A percentile compares a stretch with the other conserved stretches of the same genome.
phyloP scores from a whole-genome alignment of 1,284 basidiomycete species.

The Marasmius oreades region DNA sequence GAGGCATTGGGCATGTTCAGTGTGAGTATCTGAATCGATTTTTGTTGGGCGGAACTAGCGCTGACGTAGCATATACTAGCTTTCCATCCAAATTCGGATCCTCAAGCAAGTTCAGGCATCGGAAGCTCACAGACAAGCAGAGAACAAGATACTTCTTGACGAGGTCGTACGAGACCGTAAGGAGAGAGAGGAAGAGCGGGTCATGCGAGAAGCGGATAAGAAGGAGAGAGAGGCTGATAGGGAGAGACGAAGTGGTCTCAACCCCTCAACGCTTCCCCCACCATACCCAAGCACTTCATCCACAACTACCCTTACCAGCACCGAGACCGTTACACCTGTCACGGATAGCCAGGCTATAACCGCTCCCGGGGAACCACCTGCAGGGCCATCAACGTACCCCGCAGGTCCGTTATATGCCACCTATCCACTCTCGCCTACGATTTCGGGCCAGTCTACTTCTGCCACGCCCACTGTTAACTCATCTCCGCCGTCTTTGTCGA shows the following conservation, averaged over 20 bases:
- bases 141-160: constrained; percentile 19
- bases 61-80: constrained; percentile 21
- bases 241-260: neutral
- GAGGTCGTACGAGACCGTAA: constrained; percentile 18
- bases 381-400: neutral
- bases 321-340: neutral
- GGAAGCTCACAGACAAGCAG: constrained; percentile 17
- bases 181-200: neutral
- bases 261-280: neutral
- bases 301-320: neutral
- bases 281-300: neutral
- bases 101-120: constrained; percentile 48
- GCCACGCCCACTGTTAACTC: neutral
- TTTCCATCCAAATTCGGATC: constrained; percentile 58
- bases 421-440: neutral
- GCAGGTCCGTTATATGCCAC: neutral
- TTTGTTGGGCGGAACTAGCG: constrained; percentile 1
- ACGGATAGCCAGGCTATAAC: neutral
- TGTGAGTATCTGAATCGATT: constrained; percentile 31
- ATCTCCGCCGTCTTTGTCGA: neutral
- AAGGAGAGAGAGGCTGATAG: neutral
- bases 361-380: neutral
- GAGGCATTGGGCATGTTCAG: constrained; percentile 58
- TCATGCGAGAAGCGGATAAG: neutral
- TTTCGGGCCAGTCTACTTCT: neutral